Conservation (phyloP, 2,329 filamentous ascomycete species). For the Nannizziopsis barbatae region DNA sequence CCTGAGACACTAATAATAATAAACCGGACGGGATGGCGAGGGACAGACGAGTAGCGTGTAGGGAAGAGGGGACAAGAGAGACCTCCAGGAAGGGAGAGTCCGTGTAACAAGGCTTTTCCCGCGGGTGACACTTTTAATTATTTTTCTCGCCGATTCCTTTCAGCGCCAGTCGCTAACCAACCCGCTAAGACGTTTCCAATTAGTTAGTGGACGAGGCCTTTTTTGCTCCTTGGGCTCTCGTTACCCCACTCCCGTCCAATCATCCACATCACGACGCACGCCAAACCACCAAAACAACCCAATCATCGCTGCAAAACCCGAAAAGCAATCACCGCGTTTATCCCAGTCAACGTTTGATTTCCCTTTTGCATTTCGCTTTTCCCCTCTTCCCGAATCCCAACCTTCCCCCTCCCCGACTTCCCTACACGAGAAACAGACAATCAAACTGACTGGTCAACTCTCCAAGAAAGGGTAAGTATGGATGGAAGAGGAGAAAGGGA, state of each 20-base stretch:
- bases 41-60: neutral
- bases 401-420: too few species aligned
- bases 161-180: slow-evolving; percentile 12
- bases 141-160: neutral
- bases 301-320: too few species aligned
- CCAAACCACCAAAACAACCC: too few species aligned
- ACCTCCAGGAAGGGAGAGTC: neutral
- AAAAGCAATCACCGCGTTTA: too few species aligned
- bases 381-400: too few species aligned
- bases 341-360: too few species aligned
- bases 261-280: neutral
- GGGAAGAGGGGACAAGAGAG: neutral
- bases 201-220: neutral
- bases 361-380: too few species aligned
- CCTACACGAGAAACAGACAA: too few species aligned
- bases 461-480: too few species aligned
- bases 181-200: neutral
- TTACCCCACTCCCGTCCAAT: neutral
- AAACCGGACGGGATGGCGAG: neutral
- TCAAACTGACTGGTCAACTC: too few species aligned
- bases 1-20: neutral
- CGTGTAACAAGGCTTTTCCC: slow-evolving; percentile 8
- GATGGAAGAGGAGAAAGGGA: too few species aligned
- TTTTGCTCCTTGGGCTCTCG: neutral
- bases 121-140: slow-evolving; percentile 10